Evolutionary conservation across 371 early-diverging fungal species (phyloP).

Genomic region (Rhizomucor pusillus): DNA sequence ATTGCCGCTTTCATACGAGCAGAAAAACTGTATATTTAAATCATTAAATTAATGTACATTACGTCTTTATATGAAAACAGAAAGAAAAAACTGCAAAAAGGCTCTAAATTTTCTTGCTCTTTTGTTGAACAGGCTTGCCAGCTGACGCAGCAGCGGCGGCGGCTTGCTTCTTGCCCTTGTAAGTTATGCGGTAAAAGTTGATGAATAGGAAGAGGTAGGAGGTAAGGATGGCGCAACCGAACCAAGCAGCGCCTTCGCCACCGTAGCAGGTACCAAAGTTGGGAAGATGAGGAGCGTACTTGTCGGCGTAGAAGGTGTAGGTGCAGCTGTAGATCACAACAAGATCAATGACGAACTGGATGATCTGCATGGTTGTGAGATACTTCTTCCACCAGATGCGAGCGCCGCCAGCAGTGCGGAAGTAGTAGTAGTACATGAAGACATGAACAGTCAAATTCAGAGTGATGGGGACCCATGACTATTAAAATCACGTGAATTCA

Average conservation of each 20-base stretch:
- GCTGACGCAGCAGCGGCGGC: conserved; percentile 5
- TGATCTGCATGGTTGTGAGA: conserved; percentile 84
- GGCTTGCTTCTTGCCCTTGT: conserved; percentile 38
- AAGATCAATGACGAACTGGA: conserved; percentile 83
- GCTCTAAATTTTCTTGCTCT: conserved; percentile 18
- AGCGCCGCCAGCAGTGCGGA: conserved; percentile 76
- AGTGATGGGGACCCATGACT: conserved; percentile 67
- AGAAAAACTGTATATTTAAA: conserved; percentile 7
- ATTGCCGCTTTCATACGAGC: conserved; percentile 10
- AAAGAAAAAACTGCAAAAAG: background rate
- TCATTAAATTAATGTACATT: conserved; percentile 1
- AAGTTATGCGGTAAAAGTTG: conserved; percentile 82
- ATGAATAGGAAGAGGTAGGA: conserved; percentile 83
- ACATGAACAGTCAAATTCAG: conserved; percentile 88
- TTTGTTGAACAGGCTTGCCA: conserved; percentile 4
- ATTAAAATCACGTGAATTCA: background rate
- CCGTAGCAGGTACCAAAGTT: conserved; percentile 75
- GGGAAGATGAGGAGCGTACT: conserved; percentile 59
- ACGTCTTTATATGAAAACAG: background rate
- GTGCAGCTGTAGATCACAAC: conserved; percentile 69
- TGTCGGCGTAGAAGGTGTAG: conserved; percentile 68
- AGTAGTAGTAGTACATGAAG: conserved; percentile 90
- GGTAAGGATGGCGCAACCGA: conserved; percentile 74
- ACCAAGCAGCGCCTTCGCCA: conserved; percentile 68
- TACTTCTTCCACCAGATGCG: conserved; percentile 89